Conservation (phyloP, 345 rosid genomes). For the Populus nigra region DNA sequence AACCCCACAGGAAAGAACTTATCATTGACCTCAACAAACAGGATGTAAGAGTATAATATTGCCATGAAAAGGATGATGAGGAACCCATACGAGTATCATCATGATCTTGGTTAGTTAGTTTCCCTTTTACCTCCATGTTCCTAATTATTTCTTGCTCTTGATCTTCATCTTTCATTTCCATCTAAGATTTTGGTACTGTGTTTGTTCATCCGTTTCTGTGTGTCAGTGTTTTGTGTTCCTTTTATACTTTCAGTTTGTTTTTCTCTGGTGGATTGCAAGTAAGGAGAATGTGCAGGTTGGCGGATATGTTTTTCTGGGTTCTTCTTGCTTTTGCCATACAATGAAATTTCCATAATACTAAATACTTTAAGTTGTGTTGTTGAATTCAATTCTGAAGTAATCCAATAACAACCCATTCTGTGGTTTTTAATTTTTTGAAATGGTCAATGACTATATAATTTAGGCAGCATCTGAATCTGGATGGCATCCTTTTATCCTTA, state of each 20-base stretch:
- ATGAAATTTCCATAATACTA: not conserved
- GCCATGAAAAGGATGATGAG: constrained; percentile 93
- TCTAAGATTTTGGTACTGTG: not conserved
- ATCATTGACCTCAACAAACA: constrained; percentile 44
- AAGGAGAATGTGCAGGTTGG: not conserved
- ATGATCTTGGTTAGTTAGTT: constrained; percentile 63
- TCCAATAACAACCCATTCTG: not conserved
- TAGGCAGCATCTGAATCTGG: constrained; percentile 19
- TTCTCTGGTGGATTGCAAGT: no score
- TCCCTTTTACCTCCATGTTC: not conserved
- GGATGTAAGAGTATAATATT: constrained; percentile 64
- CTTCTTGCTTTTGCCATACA: not conserved
- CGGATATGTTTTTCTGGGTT: not conserved
- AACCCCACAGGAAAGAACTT: constrained; percentile 26
- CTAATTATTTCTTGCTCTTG: not conserved
- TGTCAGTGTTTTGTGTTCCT: not conserved
- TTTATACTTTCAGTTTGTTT: not conserved
- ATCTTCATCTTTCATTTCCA: not conserved
- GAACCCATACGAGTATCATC: constrained; percentile 89
- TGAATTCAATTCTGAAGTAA: not conserved
- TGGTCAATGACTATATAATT: not conserved
- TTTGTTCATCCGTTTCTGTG: no score
- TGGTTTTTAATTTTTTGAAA: not conserved
- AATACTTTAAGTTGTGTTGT: not conserved
- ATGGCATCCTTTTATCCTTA: constrained; percentile 10